A percentile compares a stretch with the other conserved stretches of the same genome.
Evolutionary conservation across 768 basidiomycete species (phyloP).

Genomic region (Infundibulicybe gibba): DNA sequence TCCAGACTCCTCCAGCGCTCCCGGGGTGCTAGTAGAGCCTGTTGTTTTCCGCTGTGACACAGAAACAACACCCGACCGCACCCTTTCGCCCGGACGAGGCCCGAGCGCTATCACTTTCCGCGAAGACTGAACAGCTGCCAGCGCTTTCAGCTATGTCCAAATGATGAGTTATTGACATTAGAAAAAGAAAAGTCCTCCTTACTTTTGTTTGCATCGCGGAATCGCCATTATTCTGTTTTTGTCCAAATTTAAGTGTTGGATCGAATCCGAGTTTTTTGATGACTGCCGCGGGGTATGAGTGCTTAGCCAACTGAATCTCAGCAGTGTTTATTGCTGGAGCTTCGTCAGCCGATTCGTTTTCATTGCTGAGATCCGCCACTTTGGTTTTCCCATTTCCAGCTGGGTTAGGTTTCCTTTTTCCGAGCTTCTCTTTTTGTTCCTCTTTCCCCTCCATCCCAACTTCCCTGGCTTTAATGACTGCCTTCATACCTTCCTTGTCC

Average conservation of each 20-base stretch:
- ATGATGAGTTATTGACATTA: background rate
- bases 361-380: conserved; percentile 12
- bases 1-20: too few relatives aligned
- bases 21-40: too few relatives aligned
- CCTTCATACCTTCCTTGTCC: conserved; percentile 67
- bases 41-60: too few relatives aligned
- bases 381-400: conserved; percentile 9
- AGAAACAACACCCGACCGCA: conserved; percentile 54
- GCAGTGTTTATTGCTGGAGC: conserved; percentile 5
- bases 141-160: conserved; percentile 44
- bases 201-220: conserved; percentile 58
- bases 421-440: conserved; percentile 13
- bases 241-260: conserved; percentile 57
- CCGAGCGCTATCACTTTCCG: conserved; percentile 55
- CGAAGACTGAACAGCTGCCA: conserved; percentile 50
- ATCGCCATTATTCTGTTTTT: conserved; percentile 30
- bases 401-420: background rate
- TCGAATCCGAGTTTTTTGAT: conserved; percentile 80
- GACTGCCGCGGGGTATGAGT: conserved; percentile 59
- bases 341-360: conserved; percentile 10
- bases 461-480: conserved; percentile 59
- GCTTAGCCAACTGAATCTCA: conserved; percentile 24
- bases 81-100: conserved; percentile 58
- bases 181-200: conserved; percentile 6
- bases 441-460: conserved; percentile 19